These are phyloP conservation scores for Naganishia randhawae DNA, from an alignment of 768 basidiomycete species.

Conservation along the genomic window DNA sequence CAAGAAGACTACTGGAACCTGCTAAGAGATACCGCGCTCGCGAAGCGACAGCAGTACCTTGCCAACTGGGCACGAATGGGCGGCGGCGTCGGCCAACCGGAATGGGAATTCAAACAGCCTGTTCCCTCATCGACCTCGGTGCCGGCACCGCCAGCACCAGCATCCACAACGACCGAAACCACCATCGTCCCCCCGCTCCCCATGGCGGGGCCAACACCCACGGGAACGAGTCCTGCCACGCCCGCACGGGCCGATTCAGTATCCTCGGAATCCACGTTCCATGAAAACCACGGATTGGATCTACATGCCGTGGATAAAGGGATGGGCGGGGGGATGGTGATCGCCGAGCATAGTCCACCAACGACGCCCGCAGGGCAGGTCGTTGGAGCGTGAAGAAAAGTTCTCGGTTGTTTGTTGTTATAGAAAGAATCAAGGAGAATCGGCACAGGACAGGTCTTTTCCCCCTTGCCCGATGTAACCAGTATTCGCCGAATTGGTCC, in stretches of 20 bases:
- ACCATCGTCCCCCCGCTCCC: not conserved
- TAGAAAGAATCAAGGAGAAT: too few species aligned
- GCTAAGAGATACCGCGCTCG: constrained; percentile 13
- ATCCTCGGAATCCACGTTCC: constrained; percentile 16
- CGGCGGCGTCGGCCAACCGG: constrained; percentile 22
- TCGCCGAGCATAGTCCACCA: not conserved
- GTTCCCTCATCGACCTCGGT: not conserved
- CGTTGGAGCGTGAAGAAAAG: not conserved
- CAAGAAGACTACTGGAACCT: constrained; percentile 31
- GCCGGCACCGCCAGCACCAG: not conserved
- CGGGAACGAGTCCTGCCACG: constrained; percentile 8
- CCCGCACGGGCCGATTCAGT: not conserved
- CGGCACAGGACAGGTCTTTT: too few species aligned
- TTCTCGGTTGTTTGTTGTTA: not conserved
- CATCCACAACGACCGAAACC: not conserved
- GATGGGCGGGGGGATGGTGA: constrained; percentile 10
- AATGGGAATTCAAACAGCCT: constrained; percentile 25
- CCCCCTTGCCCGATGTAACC: too few species aligned
- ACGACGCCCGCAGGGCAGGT: not conserved
- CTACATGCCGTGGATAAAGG: constrained; percentile 8
- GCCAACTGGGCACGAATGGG: constrained; percentile 18
- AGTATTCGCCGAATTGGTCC: too few species aligned
- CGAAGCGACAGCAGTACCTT: constrained; percentile 4
- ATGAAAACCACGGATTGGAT: not conserved
- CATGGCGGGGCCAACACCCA: not conserved